Evolutionary conservation across 192 early-diverging fungal genomes (phyloP).

Genomic region (Podochytrium sp.): DNA sequence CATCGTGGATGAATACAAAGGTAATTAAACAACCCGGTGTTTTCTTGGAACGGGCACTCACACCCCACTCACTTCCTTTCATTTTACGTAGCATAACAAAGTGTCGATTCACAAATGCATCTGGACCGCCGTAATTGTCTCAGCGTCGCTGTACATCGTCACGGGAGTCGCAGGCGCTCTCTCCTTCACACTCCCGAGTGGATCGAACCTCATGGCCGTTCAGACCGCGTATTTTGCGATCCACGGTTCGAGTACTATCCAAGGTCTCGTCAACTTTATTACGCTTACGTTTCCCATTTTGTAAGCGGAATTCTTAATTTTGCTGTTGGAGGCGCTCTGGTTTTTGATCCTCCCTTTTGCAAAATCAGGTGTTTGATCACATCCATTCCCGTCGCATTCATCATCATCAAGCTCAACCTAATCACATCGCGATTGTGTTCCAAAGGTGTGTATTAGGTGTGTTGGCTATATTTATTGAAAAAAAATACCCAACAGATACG

Average conservation of each 20-base stretch:
- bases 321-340: slow-evolving; percentile 22
- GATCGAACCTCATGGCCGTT: slow-evolving; percentile 39
- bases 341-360: too few relatives aligned
- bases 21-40: slow-evolving; percentile 29
- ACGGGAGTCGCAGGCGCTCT: slow-evolving; percentile 41
- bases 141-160: slow-evolving; percentile 59
- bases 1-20: slow-evolving; percentile 69
- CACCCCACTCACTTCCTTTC: too few relatives aligned
- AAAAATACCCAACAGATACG: slow-evolving; percentile 40
- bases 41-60: too few relatives aligned
- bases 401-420: slow-evolving; percentile 67
- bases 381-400: slow-evolving; percentile 73
- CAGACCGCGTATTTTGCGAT: slow-evolving; percentile 18
- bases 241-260: slow-evolving; percentile 6
- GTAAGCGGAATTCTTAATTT: slow-evolving; percentile 1
- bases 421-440: slow-evolving; percentile 52
- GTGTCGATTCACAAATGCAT: slow-evolving; percentile 67
- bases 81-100: slow-evolving; percentile 47
- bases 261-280: slow-evolving; percentile 36
- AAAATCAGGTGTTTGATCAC: slow-evolving; percentile 48
- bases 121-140: slow-evolving; percentile 52
- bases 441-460: slow-evolving; percentile 39
- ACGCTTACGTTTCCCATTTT: slow-evolving; percentile 45
- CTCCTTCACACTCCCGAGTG: slow-evolving; percentile 37
- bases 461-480: not conserved